These are phyloP conservation scores for Cladosporium sp. DNA, from an alignment of 2,329 filamentous ascomycete genomes.

Conservation along the genomic window DNA sequence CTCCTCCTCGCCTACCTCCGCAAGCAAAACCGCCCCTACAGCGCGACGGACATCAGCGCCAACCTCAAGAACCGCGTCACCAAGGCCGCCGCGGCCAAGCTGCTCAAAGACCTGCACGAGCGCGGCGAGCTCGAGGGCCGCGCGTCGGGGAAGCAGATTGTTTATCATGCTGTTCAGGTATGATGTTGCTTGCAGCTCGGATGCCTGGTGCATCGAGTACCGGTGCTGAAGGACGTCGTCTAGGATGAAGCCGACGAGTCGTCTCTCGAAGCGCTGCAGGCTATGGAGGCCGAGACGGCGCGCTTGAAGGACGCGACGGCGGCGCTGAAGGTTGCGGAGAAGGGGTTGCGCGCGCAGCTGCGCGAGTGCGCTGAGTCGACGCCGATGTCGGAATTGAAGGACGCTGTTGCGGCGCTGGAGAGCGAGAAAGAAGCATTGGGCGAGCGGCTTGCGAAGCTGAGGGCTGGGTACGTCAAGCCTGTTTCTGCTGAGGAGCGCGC, in stretches of 20 bases:
- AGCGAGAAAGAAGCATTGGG: slow-evolving; percentile 38
- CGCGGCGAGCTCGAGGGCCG: slow-evolving; percentile 53
- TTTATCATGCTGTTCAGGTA: slow-evolving; percentile 52
- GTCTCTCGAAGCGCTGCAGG: slow-evolving; percentile 43
- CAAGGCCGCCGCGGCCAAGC: slow-evolving; percentile 51
- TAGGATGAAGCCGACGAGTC: slow-evolving; percentile 47
- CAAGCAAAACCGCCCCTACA: slow-evolving; percentile 30
- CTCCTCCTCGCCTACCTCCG: slow-evolving; percentile 28
- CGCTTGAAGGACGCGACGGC: slow-evolving; percentile 41
- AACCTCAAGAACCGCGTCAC: slow-evolving; percentile 32
- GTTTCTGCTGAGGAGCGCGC: slow-evolving; percentile 45
- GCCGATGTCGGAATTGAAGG: slow-evolving; percentile 45
- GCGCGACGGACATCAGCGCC: slow-evolving; percentile 30
- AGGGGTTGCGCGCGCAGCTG: slow-evolving; percentile 44
- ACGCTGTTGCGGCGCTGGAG: slow-evolving; percentile 39
- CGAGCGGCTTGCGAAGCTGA: slow-evolving; percentile 36
- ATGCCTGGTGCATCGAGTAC: background rate
- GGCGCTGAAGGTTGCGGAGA: slow-evolving; percentile 41
- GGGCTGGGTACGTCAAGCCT: slow-evolving; percentile 37
- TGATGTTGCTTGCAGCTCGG: background rate
- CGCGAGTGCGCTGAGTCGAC: slow-evolving; percentile 43
- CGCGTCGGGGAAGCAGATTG: slow-evolving; percentile 53
- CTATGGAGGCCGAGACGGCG: slow-evolving; percentile 45
- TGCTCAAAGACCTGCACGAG: slow-evolving; percentile 58
- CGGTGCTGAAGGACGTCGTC: background rate